Evolutionary conservation across 148 eudicot genomes (phyloP).

Genomic region (Nepenthes gracilis): DNA sequence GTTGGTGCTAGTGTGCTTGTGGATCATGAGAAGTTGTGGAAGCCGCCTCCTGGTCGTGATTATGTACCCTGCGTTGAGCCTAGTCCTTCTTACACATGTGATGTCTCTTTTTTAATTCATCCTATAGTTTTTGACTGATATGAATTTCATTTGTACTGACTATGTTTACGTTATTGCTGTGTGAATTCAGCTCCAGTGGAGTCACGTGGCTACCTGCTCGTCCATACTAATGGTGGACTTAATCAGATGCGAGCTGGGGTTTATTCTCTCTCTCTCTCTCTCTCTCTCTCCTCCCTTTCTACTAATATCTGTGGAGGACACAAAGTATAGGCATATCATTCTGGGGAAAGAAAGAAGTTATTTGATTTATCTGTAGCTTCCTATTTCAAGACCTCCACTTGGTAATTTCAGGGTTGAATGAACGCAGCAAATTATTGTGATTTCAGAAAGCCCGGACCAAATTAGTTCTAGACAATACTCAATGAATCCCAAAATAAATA

Average conservation of each 20-base stretch:
- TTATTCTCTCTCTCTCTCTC: slow-evolving; percentile 10
- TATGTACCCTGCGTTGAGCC: slow-evolving; percentile 65
- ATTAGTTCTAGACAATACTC: too few species aligned
- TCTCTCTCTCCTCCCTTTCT: neutral
- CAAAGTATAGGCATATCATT: neutral
- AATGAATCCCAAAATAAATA: too few species aligned
- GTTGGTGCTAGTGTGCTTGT: slow-evolving; percentile 36
- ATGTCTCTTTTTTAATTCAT: slow-evolving; percentile 6
- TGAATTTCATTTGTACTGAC: slow-evolving; percentile 7
- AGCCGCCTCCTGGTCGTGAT: slow-evolving; percentile 69
- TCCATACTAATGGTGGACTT: slow-evolving; percentile 92
- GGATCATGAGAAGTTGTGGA: slow-evolving; percentile 60
- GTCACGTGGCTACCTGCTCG: slow-evolving; percentile 70
- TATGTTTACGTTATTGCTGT: slow-evolving; percentile 6
- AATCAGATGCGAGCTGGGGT: slow-evolving; percentile 99
- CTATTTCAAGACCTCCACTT: too few species aligned
- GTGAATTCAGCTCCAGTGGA: slow-evolving; percentile 48
- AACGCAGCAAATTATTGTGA: too few species aligned
- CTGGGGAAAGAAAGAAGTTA: neutral
- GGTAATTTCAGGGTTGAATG: too few species aligned
- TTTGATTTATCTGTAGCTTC: too few species aligned
- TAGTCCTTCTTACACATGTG: slow-evolving; percentile 46
- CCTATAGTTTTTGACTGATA: neutral
- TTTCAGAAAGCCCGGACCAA: too few species aligned
- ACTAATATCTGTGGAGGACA: neutral